These are phyloP conservation scores for Colletotrichum sp. DNA, from an alignment of 2,329 filamentous ascomycete species.

Conservation along the genomic window DNA sequence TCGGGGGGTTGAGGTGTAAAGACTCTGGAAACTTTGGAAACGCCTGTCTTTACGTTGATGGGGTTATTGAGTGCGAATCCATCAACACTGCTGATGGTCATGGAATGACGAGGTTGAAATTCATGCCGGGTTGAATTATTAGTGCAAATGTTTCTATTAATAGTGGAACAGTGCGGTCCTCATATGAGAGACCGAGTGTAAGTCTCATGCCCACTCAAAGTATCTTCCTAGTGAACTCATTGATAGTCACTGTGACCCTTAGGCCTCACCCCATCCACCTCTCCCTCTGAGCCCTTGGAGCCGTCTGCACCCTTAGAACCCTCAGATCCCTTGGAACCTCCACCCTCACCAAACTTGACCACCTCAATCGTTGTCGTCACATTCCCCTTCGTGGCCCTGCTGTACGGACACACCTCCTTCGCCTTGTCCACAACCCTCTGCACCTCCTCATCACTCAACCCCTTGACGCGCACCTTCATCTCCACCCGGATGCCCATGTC, in stretches of 20 bases:
- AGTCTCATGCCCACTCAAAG: neutral
- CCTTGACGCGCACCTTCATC: conserved; percentile 42
- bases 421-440: conserved; percentile 30
- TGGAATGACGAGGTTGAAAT: neutral
- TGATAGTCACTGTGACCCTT: conserved; percentile 17
- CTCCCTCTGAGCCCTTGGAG: neutral
- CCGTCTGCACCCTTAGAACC: neutral
- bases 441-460: conserved; percentile 25
- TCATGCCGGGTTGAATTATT: neutral
- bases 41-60: neutral
- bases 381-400: conserved; percentile 30
- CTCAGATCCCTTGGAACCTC: neutral
- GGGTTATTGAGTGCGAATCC: neutral
- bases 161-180: neutral
- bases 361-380: conserved; percentile 29
- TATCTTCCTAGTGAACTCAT: neutral
- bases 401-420: conserved; percentile 32
- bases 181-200: neutral
- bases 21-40: neutral
- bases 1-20: neutral
- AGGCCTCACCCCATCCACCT: neutral
- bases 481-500: conserved; percentile 49
- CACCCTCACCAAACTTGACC: conserved; percentile 4
- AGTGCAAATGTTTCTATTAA: neutral
- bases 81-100: neutral